Evolutionary conservation across 2,329 filamentous ascomycete species (phyloP).

Genomic region (Neofusicoccum parvum): DNA sequence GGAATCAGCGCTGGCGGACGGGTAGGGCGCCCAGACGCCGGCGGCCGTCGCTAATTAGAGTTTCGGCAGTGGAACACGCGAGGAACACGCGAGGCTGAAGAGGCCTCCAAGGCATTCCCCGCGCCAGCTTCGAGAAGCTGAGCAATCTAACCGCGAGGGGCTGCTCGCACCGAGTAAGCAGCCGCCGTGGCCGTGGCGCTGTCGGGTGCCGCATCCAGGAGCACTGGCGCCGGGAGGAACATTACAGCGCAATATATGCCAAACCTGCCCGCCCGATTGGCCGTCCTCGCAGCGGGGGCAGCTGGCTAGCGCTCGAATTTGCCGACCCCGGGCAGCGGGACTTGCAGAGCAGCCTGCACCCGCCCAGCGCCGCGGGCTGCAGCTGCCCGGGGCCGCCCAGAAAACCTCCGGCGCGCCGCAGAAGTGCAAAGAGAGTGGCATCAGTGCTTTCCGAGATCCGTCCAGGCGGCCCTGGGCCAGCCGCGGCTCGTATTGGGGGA

Average conservation of each 20-base stretch:
- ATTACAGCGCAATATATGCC: background rate
- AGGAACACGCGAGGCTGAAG: background rate
- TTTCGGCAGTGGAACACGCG: background rate
- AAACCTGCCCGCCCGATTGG: background rate
- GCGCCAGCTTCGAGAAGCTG: background rate
- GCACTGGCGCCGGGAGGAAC: background rate
- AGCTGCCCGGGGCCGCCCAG: background rate
- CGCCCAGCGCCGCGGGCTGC: no score
- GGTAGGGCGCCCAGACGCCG: background rate
- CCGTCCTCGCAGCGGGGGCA: background rate
- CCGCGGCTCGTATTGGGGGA: background rate
- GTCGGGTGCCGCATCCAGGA: background rate
- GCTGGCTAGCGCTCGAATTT: background rate
- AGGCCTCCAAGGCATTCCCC: background rate
- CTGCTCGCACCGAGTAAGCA: slow-evolving; percentile 2
- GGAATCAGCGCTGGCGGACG: background rate
- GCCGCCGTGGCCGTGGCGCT: background rate
- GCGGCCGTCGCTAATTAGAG: background rate
- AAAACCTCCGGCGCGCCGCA: background rate
- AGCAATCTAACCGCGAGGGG: background rate
- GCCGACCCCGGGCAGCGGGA: background rate
- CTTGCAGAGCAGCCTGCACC: no score
- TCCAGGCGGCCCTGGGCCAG: no score
- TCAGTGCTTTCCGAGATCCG: background rate
- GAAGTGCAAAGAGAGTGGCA: background rate